Base-by-base conservation (phyloP, 1,284 basidiomycete genomes). In the Coriolopsis trogii region DNA sequence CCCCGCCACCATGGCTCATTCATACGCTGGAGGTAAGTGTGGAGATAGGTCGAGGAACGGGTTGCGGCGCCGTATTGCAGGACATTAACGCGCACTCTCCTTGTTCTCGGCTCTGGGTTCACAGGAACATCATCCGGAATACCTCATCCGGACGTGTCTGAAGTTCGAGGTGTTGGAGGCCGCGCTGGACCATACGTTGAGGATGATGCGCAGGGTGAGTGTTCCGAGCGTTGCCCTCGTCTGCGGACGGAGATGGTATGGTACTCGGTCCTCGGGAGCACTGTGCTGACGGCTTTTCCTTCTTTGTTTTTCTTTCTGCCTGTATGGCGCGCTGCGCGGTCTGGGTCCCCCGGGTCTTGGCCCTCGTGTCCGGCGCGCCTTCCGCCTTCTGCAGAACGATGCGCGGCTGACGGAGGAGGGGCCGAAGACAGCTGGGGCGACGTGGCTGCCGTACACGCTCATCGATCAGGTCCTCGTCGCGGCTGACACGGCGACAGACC, bases 381-480 rank as follows among this genome's bases (percentile, higher is more conserved):
- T 44, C 57, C 34, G 30, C 24, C 38, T 45, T 38, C 36, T 59
- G 23, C 60, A 90, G 87, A 78, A 80, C 24, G 82, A 88, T 55
- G 67, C 78, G 50, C 76, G 78, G 24, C 73, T 88, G 33, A 77
- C 80, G 43, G 79, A 79, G 53, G 73, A 82, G 45, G 73, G 77
- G 12, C 73, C 74, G n/a, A 81, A 76, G 63, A 77, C 79, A 47
- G 78, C 87, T 2, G 78, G 77, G 30, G 69, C 78, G 33, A 87
- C 88, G 1, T 92, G 89, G 82, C 73, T 93, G 24, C 92, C 94
- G 4, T 96, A 95, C 66, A 85, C 84, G 53, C 78, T 96, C 46
- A 81, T 96, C 59, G 94, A 96, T 69, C 87, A 95, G 66, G 86
- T 97, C 15, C 72, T 96, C 15, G 78, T 79, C 16, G 85, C 88